Evolutionary conservation across 169 alveolate genomes (phyloP).

Genomic region (Cryptosporidium parvum): DNA sequence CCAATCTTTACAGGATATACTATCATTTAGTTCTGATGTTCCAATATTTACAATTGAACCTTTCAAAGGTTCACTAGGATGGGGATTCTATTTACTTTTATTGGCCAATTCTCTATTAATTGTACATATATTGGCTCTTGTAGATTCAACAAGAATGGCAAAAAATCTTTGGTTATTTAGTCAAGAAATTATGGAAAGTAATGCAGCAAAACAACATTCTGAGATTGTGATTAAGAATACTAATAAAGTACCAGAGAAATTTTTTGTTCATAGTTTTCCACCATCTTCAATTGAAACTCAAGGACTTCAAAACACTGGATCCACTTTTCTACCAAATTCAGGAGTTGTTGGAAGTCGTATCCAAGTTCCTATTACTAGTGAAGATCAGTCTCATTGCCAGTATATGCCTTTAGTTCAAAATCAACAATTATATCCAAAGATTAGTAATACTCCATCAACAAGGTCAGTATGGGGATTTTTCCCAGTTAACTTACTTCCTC

Average conservation of each 20-base stretch:
- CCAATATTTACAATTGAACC: constrained; percentile 53
- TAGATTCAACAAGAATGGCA: constrained; percentile 40
- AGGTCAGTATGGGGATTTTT: constrained; percentile 72
- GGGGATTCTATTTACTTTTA: constrained; percentile 64
- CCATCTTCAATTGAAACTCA: not conserved
- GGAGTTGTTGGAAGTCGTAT: not conserved
- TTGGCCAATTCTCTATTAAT: constrained; percentile 13
- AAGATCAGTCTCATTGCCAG: not conserved
- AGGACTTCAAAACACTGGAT: constrained; percentile 13
- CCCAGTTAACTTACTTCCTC: constrained; percentile 47
- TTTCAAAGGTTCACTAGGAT: constrained; percentile 16
- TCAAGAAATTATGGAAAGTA: not conserved
- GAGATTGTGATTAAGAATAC: not conserved
- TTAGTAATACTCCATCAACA: constrained; percentile 26
- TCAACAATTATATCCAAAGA: constrained; percentile 46
- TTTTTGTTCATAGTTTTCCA: constrained; percentile 19
- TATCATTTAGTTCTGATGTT: constrained; percentile 21
- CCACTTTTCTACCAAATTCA: constrained; percentile 44
- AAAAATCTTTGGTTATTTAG: constrained; percentile 35
- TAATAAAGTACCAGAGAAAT: constrained; percentile 25
- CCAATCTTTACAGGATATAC: constrained; percentile 13
- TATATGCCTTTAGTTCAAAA: constrained; percentile 18
- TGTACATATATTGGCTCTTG: constrained; percentile 31
- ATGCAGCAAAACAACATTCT: not conserved
- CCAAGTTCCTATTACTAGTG: constrained; percentile 2